Percentiles rank a stretch among this genome's conserved stretches.
Evolutionary conservation across 1,284 basidiomycete species (phyloP).

Genomic region (Peniophora sp.): DNA sequence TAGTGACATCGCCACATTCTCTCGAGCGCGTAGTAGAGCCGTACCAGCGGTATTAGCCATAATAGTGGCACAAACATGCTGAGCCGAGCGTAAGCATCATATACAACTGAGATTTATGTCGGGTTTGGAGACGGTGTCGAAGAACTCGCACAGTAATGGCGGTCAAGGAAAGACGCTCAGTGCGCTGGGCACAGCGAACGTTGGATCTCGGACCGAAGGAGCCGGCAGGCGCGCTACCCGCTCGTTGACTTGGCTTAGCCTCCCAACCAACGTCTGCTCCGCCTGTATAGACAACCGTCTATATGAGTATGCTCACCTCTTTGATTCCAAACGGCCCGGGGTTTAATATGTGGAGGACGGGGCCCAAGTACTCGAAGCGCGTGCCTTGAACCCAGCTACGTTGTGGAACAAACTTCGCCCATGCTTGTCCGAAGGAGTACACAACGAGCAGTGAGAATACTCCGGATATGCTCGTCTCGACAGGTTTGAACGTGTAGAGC

Average conservation of each 20-base stretch:
- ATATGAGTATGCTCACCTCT: constrained; percentile 31
- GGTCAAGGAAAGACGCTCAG: too few relatives aligned
- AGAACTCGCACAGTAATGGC: too few relatives aligned
- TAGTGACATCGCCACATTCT: constrained; percentile 26
- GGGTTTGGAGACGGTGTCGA: too few relatives aligned
- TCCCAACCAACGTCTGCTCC: too few relatives aligned
- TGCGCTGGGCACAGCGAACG: too few relatives aligned
- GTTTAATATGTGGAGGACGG: constrained; percentile 42
- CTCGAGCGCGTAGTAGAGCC: constrained; percentile 31
- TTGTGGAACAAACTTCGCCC: constrained; percentile 39
- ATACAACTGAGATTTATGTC: background rate
- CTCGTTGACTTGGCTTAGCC: too few relatives aligned
- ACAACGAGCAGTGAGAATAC: constrained; percentile 55
- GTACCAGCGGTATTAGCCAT: constrained; percentile 47
- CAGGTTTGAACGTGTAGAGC: constrained; percentile 60
- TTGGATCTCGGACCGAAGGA: too few relatives aligned
- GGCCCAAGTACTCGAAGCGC: constrained; percentile 30
- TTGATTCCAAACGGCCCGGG: constrained; percentile 52
- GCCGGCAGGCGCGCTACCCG: too few relatives aligned
- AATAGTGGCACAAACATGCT: constrained; percentile 57
- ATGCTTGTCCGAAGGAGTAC: constrained; percentile 45
- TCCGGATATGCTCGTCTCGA: constrained; percentile 41
- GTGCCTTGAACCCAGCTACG: constrained; percentile 32
- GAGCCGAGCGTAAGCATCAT: constrained; percentile 1
- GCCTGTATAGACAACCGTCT: too few relatives aligned